These are phyloP conservation scores for Cymbidium sinense DNA, from an alignment of 106 monocot species.

Conservation along the genomic window DNA sequence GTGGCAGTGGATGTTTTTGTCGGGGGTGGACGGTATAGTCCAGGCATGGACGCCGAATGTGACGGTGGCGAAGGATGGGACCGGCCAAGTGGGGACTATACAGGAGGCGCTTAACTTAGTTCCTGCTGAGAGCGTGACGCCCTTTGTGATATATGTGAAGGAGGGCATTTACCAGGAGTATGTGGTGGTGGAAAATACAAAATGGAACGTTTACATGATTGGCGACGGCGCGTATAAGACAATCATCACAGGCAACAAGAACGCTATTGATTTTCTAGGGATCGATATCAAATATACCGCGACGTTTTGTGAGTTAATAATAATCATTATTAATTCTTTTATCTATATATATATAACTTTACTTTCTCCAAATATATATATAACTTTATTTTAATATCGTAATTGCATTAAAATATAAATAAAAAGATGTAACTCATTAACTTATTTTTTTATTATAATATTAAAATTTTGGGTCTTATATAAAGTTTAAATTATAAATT, in stretches of 20 bases:
- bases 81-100: slow-evolving; percentile 33
- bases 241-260: slow-evolving; percentile 32
- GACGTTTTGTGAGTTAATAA: slow-evolving; percentile 24
- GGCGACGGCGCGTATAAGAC: slow-evolving; percentile 39
- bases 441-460: too few species aligned
- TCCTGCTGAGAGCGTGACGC: slow-evolving; percentile 16
- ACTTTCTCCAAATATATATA: too few species aligned
- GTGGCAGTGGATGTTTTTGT: slow-evolving; percentile 15
- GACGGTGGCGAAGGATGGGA: slow-evolving; percentile 50
- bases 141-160: slow-evolving; percentile 46
- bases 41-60: too few species aligned
- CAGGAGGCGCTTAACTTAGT: slow-evolving; percentile 32
- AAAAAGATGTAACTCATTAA: too few species aligned
- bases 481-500: too few species aligned
- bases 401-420: too few species aligned
- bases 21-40: too few species aligned
- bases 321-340: too few species aligned
- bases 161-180: slow-evolving; percentile 36
- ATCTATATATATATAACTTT: too few species aligned
- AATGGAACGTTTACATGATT: slow-evolving; percentile 44
- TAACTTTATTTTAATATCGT: too few species aligned
- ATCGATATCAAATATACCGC: slow-evolving; percentile 29
- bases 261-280: slow-evolving; percentile 17
- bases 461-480: too few species aligned
- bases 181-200: slow-evolving; percentile 37